phyloP scores from a whole-genome alignment of 2,329 filamentous ascomycete genomes.

The Polychaeton citri region DNA sequence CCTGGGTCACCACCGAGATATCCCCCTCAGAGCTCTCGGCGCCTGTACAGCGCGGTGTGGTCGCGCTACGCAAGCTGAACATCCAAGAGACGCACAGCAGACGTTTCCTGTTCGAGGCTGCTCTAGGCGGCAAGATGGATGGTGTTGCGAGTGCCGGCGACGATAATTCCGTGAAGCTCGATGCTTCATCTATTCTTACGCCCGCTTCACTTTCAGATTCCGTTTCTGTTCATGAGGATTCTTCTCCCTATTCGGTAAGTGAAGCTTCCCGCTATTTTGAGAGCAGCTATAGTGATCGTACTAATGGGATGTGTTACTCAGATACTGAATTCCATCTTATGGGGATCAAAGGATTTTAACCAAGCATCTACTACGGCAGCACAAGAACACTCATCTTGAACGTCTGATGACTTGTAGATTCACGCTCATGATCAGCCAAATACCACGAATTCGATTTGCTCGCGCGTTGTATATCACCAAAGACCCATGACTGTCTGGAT shows the following conservation, averaged over 20 bases:
- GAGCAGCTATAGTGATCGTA: neutral
- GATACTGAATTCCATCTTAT: neutral
- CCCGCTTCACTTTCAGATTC: neutral
- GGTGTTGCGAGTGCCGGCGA: neutral
- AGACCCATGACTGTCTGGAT: too few relatives aligned
- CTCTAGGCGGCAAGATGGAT: neutral
- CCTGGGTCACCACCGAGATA: conserved; percentile 33
- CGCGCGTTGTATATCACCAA: too few relatives aligned
- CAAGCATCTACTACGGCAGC: too few relatives aligned
- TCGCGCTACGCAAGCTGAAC: conserved; percentile 30
- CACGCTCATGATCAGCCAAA: too few relatives aligned
- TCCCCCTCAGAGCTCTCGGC: conserved; percentile 34
- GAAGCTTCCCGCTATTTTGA: neutral
- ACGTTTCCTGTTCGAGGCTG: neutral
- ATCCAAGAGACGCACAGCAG: conserved; percentile 7
- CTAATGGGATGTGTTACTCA: neutral
- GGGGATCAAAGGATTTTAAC: neutral
- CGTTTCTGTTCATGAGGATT: neutral
- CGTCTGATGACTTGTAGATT: too few relatives aligned
- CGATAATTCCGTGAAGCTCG: neutral
- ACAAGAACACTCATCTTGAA: too few relatives aligned
- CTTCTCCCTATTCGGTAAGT: neutral
- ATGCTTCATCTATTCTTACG: neutral
- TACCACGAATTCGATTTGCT: too few relatives aligned
- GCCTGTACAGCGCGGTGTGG: conserved; percentile 34